These are phyloP conservation scores for Stephanodiscus minutulus DNA, from an alignment of 108 stramenopile species.

Conservation along the genomic window DNA sequence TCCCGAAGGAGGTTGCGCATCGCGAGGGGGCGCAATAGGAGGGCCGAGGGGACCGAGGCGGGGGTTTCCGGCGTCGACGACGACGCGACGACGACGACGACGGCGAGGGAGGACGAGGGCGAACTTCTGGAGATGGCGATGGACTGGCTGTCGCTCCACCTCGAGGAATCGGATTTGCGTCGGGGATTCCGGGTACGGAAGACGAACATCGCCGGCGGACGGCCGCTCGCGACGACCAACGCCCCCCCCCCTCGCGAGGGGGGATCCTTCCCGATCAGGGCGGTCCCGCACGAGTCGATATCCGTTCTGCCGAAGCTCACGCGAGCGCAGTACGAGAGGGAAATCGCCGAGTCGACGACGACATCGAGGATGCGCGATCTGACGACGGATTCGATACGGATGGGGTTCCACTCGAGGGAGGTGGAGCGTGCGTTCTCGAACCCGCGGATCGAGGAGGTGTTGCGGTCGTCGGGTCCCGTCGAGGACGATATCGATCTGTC, in stretches of 20 bases:
- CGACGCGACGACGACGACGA: neutral
- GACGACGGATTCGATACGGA: slow-evolving; percentile 25
- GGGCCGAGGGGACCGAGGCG: neutral
- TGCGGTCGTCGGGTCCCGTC: neutral
- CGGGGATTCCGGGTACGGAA: slow-evolving; percentile 53
- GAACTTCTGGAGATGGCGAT: slow-evolving; percentile 52
- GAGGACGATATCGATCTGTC: slow-evolving; percentile 15
- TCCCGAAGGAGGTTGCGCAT: slow-evolving; percentile 38
- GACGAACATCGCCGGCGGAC: slow-evolving; percentile 3
- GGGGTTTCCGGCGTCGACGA: neutral
- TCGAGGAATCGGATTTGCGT: slow-evolving; percentile 57
- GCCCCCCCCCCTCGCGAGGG: too few species aligned
- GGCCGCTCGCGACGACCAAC: neutral
- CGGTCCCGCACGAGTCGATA: slow-evolving; percentile 70
- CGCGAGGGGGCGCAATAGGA: neutral
- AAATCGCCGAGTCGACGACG: slow-evolving; percentile 12
- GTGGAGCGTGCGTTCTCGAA: slow-evolving; percentile 16
- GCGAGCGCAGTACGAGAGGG: slow-evolving; percentile 49
- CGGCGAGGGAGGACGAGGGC: slow-evolving; percentile 24
- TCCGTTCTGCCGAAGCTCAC: slow-evolving; percentile 55
- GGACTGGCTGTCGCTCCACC: slow-evolving; percentile 79
- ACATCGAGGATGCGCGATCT: slow-evolving; percentile 19
- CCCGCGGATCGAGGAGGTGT: neutral
- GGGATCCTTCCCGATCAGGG: slow-evolving; percentile 33
- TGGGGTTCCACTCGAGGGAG: slow-evolving; percentile 32